phyloP scores from a whole-genome alignment of 106 monocot genomes.

The Gastrodia elata region DNA sequence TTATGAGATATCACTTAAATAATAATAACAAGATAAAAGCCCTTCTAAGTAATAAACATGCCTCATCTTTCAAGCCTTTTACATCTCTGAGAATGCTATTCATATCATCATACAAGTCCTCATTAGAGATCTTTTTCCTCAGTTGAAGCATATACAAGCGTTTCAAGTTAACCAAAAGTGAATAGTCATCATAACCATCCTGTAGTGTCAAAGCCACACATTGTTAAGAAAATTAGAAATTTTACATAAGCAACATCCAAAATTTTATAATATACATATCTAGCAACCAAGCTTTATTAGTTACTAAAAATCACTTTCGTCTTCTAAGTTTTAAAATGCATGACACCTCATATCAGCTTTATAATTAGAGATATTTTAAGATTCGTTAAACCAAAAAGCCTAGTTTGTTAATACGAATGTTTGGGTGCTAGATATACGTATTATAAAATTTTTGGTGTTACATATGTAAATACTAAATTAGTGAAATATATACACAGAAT shows the following conservation, averaged over 20 bases:
- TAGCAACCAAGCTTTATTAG: too few species aligned
- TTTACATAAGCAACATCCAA: too few species aligned
- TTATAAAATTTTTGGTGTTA: too few species aligned
- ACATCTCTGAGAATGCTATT: conserved; percentile 39
- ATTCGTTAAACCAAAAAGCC: too few species aligned
- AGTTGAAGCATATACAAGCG: conserved; percentile 83
- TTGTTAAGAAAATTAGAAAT: not conserved
- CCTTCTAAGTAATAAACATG: not conserved
- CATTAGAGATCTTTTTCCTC: conserved; percentile 49
- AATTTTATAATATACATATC: too few species aligned
- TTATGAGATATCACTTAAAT: not conserved
- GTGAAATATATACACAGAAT: not conserved
- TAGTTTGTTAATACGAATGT: too few species aligned
- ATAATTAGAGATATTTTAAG: too few species aligned
- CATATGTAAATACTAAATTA: too few species aligned
- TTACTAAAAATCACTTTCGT: too few species aligned
- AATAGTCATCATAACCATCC: conserved; percentile 91
- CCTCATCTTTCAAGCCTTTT: conserved; percentile 80
- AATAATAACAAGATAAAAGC: conserved; percentile 2
- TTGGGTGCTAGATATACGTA: too few species aligned
- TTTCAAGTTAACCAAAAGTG: conserved; percentile 89
- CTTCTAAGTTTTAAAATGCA: too few species aligned
- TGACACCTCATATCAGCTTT: too few species aligned
- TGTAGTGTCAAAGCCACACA: conserved; percentile 29
- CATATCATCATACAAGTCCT: conserved; percentile 78